Evolutionary conservation across 768 basidiomycete species (phyloP).

Genomic region (Cubamyces lactineus): DNA sequence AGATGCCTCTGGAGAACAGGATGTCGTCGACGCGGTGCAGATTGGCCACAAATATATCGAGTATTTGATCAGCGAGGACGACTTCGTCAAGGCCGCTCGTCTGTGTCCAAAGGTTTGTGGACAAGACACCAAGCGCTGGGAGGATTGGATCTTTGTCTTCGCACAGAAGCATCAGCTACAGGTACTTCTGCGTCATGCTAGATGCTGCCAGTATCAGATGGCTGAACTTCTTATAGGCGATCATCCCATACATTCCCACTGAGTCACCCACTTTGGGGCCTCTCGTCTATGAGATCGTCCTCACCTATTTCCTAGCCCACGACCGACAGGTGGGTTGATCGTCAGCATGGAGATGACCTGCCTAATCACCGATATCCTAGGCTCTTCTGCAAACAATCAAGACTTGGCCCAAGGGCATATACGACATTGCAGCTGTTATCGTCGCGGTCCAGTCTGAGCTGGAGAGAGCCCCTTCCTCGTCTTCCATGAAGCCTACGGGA

Average conservation of each 20-base stretch:
- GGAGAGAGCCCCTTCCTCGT: conserved; percentile 60
- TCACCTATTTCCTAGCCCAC: conserved; percentile 81
- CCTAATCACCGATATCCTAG: conserved; percentile 41
- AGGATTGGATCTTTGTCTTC: conserved; percentile 92
- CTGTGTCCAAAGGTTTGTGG: conserved; percentile 87
- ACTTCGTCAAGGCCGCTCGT: conserved; percentile 78
- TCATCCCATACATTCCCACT: conserved; percentile 90
- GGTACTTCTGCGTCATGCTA: conserved; percentile 43
- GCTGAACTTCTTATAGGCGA: conserved; percentile 49
- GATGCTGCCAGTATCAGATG: background rate
- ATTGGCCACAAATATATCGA: conserved; percentile 89
- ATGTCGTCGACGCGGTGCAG: conserved; percentile 55
- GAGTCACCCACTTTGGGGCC: conserved; percentile 78
- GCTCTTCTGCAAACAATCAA: conserved; percentile 76
- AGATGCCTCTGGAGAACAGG: conserved; percentile 27
- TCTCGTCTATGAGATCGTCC: conserved; percentile 93
- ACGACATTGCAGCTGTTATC: conserved; percentile 85
- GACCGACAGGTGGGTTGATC: conserved; percentile 62
- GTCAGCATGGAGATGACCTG: background rate
- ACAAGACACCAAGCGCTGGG: conserved; percentile 84
- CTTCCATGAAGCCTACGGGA: conserved; percentile 44
- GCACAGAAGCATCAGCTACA: conserved; percentile 79
- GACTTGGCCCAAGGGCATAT: conserved; percentile 90
- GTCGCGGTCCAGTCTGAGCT: conserved; percentile 86
- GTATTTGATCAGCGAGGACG: conserved; percentile 76